Percentiles rank a stretch among this genome's conserved stretches.
Conservation (phyloP, 1,284 basidiomycete species). For the Mycena citricolor region DNA sequence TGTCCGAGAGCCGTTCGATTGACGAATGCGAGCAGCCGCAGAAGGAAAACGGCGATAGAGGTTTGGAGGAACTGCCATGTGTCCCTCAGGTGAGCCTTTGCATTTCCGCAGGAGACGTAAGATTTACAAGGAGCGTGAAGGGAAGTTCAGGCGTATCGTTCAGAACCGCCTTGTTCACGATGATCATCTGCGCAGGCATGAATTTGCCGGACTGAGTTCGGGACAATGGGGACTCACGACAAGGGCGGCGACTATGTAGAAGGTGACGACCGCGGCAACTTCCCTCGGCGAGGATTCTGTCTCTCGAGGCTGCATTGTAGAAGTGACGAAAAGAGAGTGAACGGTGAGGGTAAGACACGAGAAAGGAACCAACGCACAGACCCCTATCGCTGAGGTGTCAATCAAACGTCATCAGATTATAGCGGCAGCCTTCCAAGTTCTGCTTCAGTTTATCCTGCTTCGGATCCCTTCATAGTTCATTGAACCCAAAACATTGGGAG, state of each 20-base stretch:
- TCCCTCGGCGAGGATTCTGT: constrained; percentile 28
- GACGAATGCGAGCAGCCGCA: constrained; percentile 42
- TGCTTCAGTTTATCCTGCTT: too few relatives aligned
- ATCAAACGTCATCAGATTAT: too few relatives aligned
- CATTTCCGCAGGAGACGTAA: too few relatives aligned
- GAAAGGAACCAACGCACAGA: too few relatives aligned
- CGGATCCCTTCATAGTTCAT: too few relatives aligned
- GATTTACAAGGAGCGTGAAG: constrained; percentile 43
- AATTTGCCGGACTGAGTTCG: background rate
- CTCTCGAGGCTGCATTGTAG: constrained; percentile 12
- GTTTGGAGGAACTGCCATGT: constrained; percentile 60
- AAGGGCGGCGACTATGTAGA: constrained; percentile 63
- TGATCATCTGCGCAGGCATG: constrained; percentile 44
- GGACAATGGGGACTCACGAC: constrained; percentile 43
- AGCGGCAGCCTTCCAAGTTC: too few relatives aligned
- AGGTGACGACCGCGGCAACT: constrained; percentile 57
- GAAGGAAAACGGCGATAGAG: constrained; percentile 51
- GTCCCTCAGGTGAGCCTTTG: too few relatives aligned
- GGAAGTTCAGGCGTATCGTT: constrained; percentile 56
- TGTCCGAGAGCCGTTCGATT: constrained; percentile 19
- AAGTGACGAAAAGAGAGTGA: too few relatives aligned
- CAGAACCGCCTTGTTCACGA: constrained; percentile 59
- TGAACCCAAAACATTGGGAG: too few relatives aligned
- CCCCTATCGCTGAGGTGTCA: too few relatives aligned
- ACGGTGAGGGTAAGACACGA: too few relatives aligned